Evolutionary conservation across 2,329 filamentous ascomycete species (phyloP), one percentile per base, ranked within the genome.

Genomic region (Verticillium dahliae): DNA sequence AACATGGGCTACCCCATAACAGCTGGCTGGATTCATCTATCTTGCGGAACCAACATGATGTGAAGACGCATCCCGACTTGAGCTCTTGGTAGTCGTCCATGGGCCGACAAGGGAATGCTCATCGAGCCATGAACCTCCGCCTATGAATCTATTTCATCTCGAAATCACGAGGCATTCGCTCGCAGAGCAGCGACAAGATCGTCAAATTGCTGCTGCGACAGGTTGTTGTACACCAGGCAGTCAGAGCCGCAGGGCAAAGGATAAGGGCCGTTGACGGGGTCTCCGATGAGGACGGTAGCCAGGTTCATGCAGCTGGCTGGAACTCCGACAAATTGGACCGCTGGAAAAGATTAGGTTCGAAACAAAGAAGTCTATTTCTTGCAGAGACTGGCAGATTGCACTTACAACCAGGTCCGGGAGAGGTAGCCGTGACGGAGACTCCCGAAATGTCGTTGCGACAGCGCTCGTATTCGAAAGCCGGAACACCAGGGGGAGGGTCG

Each of bases 121-220:
- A 31, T 5, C 5, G 27, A 31, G 27, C 27, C 3, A 31, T 31
- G 27, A 31, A 31, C 27, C 5, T 5, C 27, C 27, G 27, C 27
- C 27, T 31, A 31, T 31, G 4, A 31, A 31, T 31, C 27, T 31
- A 31, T 31, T 4, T 4, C 27, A 3, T 31, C 27, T 31, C 27
- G 27, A 31, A 31, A 31, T 31, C 27, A 31, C 27, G 27, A 31
- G 27, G 27, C 27, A 31, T 31, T 31, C 27, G 27, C 27, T 5
- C 27, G 4, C 27, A 31, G 27, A 31, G 27, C 27, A 31, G 27
- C 22, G 52, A 22, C 11, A 13, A 55, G 52, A 11, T 75, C 61
- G 68, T 80, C 69, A 65, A 72, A 61, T 31, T 67, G 34, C 13
- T 60, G 61, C 13, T 65, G 63, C 34, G 57, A 63, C 18, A 68